Base-by-base conservation (phyloP, 352 stramenopile species). In the Pythium myriotylum region DNA sequence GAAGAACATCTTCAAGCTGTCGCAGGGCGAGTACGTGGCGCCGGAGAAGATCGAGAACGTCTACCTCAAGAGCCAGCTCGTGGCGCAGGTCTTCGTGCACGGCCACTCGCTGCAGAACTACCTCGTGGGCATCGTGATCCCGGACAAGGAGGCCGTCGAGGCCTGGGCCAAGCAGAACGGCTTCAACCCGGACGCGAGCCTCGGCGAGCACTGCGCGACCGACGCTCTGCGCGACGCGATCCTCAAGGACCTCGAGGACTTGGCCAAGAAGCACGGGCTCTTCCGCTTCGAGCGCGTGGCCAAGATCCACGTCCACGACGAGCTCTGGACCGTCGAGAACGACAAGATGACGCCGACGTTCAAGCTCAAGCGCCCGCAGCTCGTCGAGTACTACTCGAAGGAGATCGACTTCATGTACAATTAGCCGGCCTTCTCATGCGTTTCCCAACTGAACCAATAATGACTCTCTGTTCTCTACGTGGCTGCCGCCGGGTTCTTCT, bases 11-110 rank as follows among this genome's bases (percentile, higher is more conserved):
- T 97, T 97, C 78, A 97, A 97, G 76, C 85, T 97, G 27, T 77
- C 84, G 13, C 86, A 97, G 65, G 96, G 95, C 50, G 95, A 99
- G 77, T 99, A 99, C 72, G 85, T 99, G 2, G 94, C 96, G 0
- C 80, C 96, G 6, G 95, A 99, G 72, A 98, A 98, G 81, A 94
- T 99, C 71, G 96, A 99, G 66, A 96, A 92, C 67, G 85, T 96
- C 8, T 98, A 98, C 71, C 76, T 85, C 50, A 96, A 97, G 67
- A 94, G 77, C 48, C 55, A 67, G 0, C 94, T 98, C 66, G 89
- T 99, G 27, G 88, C 77, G 12, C 92, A 98, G 73, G 74, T 81
- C 19, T 99, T 98, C 69, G 93, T 99, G 1, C 88, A 98, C 73
- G 97, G 97, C 8, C 91, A 99, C 77, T 98, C 91, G 37, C 84